These are phyloP conservation scores for Phaffia rhodozyma DNA, from an alignment of 1,284 basidiomycete species.

Conservation along the genomic window DNA sequence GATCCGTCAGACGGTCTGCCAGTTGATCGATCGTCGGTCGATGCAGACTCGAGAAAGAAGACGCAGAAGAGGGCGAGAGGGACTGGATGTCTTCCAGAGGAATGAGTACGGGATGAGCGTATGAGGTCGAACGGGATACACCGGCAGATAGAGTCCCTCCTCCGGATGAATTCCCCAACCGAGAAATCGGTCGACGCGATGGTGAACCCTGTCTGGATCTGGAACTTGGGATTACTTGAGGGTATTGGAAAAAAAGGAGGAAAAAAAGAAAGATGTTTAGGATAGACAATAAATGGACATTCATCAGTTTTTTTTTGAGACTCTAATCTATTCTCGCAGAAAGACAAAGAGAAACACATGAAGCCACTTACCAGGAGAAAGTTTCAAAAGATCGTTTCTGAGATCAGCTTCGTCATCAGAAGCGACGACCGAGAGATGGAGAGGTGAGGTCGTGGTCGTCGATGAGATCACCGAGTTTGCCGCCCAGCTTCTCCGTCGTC, in stretches of 20 bases:
- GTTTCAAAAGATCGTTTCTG: too few species aligned
- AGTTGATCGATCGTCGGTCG: neutral
- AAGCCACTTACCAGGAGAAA: too few species aligned
- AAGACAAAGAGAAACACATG: too few species aligned
- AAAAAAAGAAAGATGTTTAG: too few species aligned
- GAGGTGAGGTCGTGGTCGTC: neutral
- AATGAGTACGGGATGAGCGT: neutral
- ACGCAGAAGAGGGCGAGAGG: neutral
- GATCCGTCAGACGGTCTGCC: too few species aligned
- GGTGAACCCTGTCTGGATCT: neutral
- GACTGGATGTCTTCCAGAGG: neutral
- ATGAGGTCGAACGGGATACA: neutral
- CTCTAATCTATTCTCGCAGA: too few species aligned
- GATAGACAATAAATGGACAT: too few species aligned
- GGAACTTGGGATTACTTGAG: neutral
- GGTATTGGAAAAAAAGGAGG: neutral
- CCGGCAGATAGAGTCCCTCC: neutral
- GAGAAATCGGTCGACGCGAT: neutral
- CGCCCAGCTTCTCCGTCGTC: too few species aligned
- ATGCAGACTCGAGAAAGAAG: neutral
- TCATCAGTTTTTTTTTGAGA: too few species aligned
- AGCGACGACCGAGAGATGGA: too few species aligned
- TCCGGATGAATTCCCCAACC: too few species aligned
- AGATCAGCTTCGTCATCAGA: too few species aligned
- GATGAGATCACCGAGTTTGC: neutral